Evolutionary conservation across 306 rosid genomes (phyloP), one percentile per base, ranked within the genome.

Genomic region (Prunus armeniaca): DNA sequence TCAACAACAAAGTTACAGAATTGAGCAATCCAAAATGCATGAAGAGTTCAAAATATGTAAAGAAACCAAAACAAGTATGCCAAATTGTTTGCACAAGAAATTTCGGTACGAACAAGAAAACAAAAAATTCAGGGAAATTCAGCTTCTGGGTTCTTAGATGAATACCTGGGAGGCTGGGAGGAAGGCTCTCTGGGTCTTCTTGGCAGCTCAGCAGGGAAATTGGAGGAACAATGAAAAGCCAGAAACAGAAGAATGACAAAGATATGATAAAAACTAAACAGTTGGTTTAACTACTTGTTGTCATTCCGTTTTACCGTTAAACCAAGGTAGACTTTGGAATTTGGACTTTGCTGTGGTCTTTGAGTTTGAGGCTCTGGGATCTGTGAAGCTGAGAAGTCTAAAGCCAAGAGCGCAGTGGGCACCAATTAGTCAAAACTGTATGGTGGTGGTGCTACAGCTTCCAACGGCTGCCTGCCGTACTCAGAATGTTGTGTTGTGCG

Each of bases 121-220:
- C 52, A 50, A 3, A 69, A 66, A 34, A 9, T 17, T 18, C 32
- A 2, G n/a, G 69, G 50, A 81, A 56, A 54, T 12, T 76, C 1
- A 43, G 34, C 58, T 22, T 52, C 62, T 54, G 66, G 78, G 79
- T 65, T 19, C 65, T 45, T 30, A 69, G 27, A 66, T 30, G n/a
- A 46, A 45, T 67, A 82, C 82, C 81, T 82, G 85, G 63, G 49
- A 47, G 22, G 18, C 8, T 17, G 46, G 19, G 41, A 61, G 18
- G 74, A 50, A 60, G 18, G 46, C 34, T 46, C 43, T 47, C 77
- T 57, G 77, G 45, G 76, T 76, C 58, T 70, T 55, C 75, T 72
- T 32, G 75, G 54, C 34, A 56, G 25, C 78, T 47, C 65, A 57
- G 24, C 65, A 50, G 25, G 61, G 41, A 67, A 71, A 30, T 1